Percentiles rank a stretch among this genome's conserved stretches.
Conservation (phyloP, 1,139 yeast genomes). For the Debaryomyces robertsiae region DNA sequence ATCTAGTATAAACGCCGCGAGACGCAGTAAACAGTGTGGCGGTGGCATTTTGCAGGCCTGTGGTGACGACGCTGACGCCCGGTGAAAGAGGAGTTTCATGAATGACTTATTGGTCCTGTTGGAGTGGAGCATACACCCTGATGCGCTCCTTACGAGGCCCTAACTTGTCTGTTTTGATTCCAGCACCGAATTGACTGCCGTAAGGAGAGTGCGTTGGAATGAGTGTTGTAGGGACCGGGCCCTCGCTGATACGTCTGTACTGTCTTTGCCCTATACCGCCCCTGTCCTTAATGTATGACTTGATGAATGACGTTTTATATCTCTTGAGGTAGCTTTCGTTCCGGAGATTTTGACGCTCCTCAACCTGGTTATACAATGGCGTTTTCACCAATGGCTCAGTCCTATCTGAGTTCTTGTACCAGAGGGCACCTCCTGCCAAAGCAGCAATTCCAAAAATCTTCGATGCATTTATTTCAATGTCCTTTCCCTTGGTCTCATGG, state of each 20-base stretch:
- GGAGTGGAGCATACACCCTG: constrained; percentile 42
- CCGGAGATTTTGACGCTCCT: constrained; percentile 41
- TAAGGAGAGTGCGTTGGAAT: constrained; percentile 49
- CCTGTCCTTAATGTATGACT: constrained; percentile 47
- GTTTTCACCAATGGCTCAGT: constrained; percentile 45
- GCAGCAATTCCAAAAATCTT: constrained; percentile 48
- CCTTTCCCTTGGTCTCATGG: constrained; percentile 34
- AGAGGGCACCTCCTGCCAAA: constrained; percentile 40
- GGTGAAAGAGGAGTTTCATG: constrained; percentile 2
- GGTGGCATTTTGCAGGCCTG: no score
- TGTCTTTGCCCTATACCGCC: constrained; percentile 52
- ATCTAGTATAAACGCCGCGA: no score
- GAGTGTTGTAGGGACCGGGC: constrained; percentile 32
- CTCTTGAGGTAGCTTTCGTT: constrained; percentile 40
- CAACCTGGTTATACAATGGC: constrained; percentile 41
- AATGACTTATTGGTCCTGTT: constrained; percentile 10
- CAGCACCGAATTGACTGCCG: constrained; percentile 49
- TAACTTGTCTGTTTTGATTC: constrained; percentile 46
- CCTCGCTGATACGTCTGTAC: constrained; percentile 37
- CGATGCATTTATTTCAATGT: constrained; percentile 41
- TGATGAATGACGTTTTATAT: constrained; percentile 46
- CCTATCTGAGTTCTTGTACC: constrained; percentile 40
- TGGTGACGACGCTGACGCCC: no score
- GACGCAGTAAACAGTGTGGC: no score
- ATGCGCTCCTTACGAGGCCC: constrained; percentile 52